Base-by-base conservation (phyloP, 2,329 filamentous ascomycete genomes). In the Atkinsonella texensis region DNA sequence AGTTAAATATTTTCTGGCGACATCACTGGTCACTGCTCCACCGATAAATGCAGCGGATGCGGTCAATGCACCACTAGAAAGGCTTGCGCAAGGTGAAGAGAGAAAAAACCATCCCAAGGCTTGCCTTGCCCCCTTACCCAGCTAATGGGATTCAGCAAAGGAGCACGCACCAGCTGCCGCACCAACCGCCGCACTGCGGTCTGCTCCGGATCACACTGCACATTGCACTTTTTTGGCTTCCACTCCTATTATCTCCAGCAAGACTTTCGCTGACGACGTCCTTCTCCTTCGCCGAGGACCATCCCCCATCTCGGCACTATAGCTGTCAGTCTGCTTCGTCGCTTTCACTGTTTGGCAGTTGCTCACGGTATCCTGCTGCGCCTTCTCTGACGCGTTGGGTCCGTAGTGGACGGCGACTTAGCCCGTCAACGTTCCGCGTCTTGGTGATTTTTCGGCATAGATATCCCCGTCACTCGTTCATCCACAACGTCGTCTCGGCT, bases 401-500 rank as follows among this genome's bases (percentile, higher is more conserved):
- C 17, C 18, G 39, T 49, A n/a, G n/a, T 17, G 35, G 17, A 48
- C 20, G 40, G 31, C 39, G 20, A 17, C 15, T 40, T 33, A 2
- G 17, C 35, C 20, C 40, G 32, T 39, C 45, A 23, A n/a, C 41
- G 15, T 20, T 17, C 38, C 17, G 35, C 5, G 2, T 35, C 35
- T 38, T 41, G 9, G 46, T 35, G 31, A 31, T 45, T 38, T 47
- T 17, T 20, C 32, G 38, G 39, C 35, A 28, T 23, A 40, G 17
- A 20, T 20, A 32, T 33, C 40, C 46, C 20, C 23, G 51, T 52
- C 51, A 46, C 51, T 52, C 51, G 51, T 49, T 52, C 20, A 45
- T 10, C 48, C 18, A 18, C 48, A 17, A 28, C 32, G 5, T 18
- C 31, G 7, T 39, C 13, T n/a, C 32, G 41, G 9, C 28, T 33